Evolutionary conservation across 768 basidiomycete species (phyloP), one percentile per base, ranked within the genome.

Genomic region (Leucosporidium creatinivorum): DNA sequence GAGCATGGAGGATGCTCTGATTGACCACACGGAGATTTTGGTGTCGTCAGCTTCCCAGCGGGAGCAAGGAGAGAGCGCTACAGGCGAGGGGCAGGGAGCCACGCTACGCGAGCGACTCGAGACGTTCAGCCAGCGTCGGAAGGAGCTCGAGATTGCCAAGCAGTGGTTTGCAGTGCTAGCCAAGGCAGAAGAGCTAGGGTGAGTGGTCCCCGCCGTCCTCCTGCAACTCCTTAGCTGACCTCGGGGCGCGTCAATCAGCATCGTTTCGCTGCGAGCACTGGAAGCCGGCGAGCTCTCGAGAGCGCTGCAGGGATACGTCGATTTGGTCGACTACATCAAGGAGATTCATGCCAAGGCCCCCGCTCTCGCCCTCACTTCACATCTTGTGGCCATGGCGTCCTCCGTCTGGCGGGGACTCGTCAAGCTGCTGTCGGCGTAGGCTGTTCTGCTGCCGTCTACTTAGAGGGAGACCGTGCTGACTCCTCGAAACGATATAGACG

Each of bases 61-160:
- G 30, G 61, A 64, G 1, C 36, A 58, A 18, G 69, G 44, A n/a
- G 25, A 50, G 6, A 49, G 57, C 19, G 63, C 58, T n/a, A n/a
- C 28, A n/a, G 48, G 15, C 21, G 52, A 48, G 47, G 44, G 15
- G 19, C 39, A 44, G 39, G 39, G 39, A 44, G 39, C 39, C 39
- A 90, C 87, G 0, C 79, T 98, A 7, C 80, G 94, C 15, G 88
- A 92, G 77, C 87, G 89, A 55, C 81, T 97, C 67, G 89, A 94
- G 75, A 83, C 82, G 0, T 78, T 93, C 70, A 90, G 93, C 74
- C 81, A 85, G 56, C 85, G 84, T 74, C 74, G 94, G 73, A 86
- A 85, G 76, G 87, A 91, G 74, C 81, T 96, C 49, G 83, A 89
- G 73, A 84, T 84, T 67, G 85, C 92, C 26, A 85, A 85, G 73